Evolutionary conservation across 2,329 filamentous ascomycete species (phyloP).

Genomic region (Aspergillus eucalypticola): DNA sequence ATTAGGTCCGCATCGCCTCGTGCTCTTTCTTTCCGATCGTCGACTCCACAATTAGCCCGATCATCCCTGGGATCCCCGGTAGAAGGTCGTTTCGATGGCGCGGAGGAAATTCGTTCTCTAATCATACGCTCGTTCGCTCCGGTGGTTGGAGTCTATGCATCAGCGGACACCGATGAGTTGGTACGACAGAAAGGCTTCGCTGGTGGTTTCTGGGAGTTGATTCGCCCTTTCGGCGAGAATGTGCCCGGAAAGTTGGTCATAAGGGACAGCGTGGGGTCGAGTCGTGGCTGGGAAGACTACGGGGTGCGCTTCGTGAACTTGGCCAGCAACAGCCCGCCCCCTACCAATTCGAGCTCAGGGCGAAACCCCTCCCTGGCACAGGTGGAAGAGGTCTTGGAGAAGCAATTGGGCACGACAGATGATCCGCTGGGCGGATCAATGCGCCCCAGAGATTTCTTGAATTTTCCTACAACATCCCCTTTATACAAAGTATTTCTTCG

Average conservation of each 20-base stretch:
- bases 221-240: conserved; percentile 87
- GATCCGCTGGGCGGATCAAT: conserved; percentile 41
- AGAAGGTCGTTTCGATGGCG: conserved; percentile 54
- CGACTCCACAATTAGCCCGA: conserved; percentile 51
- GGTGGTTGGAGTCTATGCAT: conserved; percentile 83
- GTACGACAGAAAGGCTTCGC: conserved; percentile 80
- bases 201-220: conserved; percentile 76
- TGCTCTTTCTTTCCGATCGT: conserved; percentile 60
- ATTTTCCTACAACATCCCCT: conserved; percentile 59
- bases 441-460: conserved; percentile 32
- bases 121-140: conserved; percentile 86
- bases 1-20: conserved; percentile 69
- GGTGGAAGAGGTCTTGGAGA: conserved; percentile 77
- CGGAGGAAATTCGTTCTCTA: conserved; percentile 61
- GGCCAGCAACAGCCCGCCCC: conserved; percentile 43
- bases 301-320: conserved; percentile 81
- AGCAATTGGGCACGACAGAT: conserved; percentile 76
- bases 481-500: conserved; percentile 86
- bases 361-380: conserved; percentile 50
- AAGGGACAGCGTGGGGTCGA: conserved; percentile 83
- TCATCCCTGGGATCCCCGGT: conserved; percentile 49
- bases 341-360: conserved; percentile 41
- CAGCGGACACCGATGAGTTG: conserved; percentile 78
- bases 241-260: conserved; percentile 86
- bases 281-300: conserved; percentile 84